A percentile compares a stretch with the other conserved stretches of the same genome.
These are phyloP conservation scores for Dictyophora rubrovolvata DNA, from an alignment of 768 basidiomycete species.

Conservation along the genomic window DNA sequence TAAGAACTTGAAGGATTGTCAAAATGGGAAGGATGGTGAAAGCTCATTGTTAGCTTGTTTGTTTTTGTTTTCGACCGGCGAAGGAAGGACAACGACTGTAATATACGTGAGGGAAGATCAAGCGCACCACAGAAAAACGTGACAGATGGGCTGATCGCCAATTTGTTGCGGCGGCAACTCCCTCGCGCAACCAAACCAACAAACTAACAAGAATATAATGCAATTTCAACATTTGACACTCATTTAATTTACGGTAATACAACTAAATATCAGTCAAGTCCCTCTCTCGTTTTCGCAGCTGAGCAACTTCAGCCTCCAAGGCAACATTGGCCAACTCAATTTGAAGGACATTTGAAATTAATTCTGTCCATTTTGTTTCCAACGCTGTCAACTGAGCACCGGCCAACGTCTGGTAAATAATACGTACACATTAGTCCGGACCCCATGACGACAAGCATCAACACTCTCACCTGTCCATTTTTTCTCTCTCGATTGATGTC, in stretches of 20 bases:
- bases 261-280: constrained; percentile 37
- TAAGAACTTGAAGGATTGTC: constrained; percentile 5
- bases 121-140: too few species aligned
- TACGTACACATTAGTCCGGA: not conserved
- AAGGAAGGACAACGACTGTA: not conserved
- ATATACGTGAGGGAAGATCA: not conserved
- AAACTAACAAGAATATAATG: too few species aligned
- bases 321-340: constrained; percentile 93
- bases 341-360: constrained; percentile 83
- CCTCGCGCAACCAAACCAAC: too few species aligned
- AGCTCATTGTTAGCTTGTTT: not conserved
- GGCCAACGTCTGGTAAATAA: constrained; percentile 46
- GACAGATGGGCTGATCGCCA: too few species aligned
- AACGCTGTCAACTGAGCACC: constrained; percentile 73
- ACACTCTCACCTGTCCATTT: constrained; percentile 57
- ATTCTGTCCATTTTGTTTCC: constrained; percentile 87
- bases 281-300: constrained; percentile 46
- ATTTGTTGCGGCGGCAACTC: too few species aligned
- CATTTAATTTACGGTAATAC: not conserved
- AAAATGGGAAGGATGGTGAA: not conserved
- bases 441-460: not conserved
- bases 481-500: constrained; percentile 85
- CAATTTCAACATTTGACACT: too few species aligned
- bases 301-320: constrained; percentile 61
- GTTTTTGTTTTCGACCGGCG: constrained; percentile 6